Conservation (phyloP, 495 filamentous ascomycete species). For the Aspergillus heteromorphus region DNA sequence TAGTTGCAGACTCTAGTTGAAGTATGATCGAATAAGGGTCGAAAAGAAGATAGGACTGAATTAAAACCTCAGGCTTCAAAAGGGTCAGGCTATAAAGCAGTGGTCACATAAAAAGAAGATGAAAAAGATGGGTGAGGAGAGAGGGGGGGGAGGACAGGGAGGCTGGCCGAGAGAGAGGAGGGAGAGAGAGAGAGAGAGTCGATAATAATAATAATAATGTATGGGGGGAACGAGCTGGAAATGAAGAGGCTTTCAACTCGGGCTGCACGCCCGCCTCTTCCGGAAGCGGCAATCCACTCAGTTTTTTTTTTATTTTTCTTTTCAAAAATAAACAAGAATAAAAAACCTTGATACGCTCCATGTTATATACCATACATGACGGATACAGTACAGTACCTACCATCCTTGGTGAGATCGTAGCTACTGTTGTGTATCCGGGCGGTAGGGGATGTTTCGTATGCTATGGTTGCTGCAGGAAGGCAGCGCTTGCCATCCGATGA, state of each 20-base stretch:
- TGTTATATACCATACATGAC: too few species aligned
- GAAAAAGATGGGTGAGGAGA: too few species aligned
- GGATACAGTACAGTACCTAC: too few species aligned
- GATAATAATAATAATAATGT: neutral
- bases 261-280: neutral
- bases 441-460: too few species aligned
- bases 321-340: too few species aligned
- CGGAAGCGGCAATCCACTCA: constrained; percentile 3
- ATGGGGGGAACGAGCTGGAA: neutral
- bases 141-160: neutral
- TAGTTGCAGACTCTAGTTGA: neutral
- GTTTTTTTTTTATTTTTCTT: too few species aligned
- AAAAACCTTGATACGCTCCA: too few species aligned
- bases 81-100: neutral
- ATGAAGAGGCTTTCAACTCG: neutral
- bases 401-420: too few species aligned
- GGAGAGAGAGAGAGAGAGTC: neutral
- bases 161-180: neutral
- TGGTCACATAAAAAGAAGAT: constrained; percentile 3
- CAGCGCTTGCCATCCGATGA: too few species aligned
- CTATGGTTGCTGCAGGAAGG: too few species aligned
- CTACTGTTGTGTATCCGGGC: too few species aligned
- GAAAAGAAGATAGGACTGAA: neutral
- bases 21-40: constrained; percentile 1
- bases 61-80: neutral